phyloP scores from a whole-genome alignment of 164 flowering plant genomes.

The Macadamia tetraphylla region DNA sequence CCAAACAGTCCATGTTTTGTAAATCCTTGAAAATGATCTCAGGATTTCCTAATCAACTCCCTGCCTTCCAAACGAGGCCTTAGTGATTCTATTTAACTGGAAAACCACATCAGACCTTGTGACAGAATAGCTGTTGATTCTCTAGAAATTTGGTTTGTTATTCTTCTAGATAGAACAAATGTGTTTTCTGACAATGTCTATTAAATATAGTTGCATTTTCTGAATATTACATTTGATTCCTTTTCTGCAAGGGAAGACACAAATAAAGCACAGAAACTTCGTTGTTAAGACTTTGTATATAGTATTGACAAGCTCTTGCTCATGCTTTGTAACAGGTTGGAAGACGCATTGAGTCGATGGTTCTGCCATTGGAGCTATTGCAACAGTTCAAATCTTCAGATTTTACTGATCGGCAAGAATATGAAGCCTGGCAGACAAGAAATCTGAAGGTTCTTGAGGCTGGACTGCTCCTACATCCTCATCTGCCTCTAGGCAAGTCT shows the following conservation, averaged over 20 bases:
- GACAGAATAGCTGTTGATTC: not conserved
- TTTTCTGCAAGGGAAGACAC: too few species aligned
- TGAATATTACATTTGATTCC: too few species aligned
- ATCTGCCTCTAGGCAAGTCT: slow-evolving; percentile 40
- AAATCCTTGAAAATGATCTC: too few species aligned
- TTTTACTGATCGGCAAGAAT: slow-evolving; percentile 59
- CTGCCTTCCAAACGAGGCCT: not conserved
- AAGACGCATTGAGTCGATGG: slow-evolving; percentile 61
- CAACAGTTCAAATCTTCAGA: slow-evolving; percentile 76
- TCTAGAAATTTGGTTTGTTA: not conserved
- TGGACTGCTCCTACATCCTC: slow-evolving; percentile 76
- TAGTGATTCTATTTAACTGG: not conserved
- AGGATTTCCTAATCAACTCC: too few species aligned
- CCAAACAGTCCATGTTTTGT: too few species aligned
- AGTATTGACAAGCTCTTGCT: not conserved
- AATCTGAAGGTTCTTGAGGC: slow-evolving; percentile 73
- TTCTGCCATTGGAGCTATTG: slow-evolving; percentile 78
- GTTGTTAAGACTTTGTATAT: not conserved
- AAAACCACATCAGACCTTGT: not conserved
- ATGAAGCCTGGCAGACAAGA: slow-evolving; percentile 72
- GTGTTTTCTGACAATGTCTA: not conserved
- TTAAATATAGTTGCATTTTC: too few species aligned
- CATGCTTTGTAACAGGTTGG: slow-evolving; percentile 56
- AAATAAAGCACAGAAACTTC: too few species aligned
- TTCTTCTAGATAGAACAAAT: not conserved